Evolutionary conservation across 2,329 filamentous ascomycete species (phyloP), one percentile per base, ranked within the genome.

Genomic region (Thermothelomyces thermophilus): DNA sequence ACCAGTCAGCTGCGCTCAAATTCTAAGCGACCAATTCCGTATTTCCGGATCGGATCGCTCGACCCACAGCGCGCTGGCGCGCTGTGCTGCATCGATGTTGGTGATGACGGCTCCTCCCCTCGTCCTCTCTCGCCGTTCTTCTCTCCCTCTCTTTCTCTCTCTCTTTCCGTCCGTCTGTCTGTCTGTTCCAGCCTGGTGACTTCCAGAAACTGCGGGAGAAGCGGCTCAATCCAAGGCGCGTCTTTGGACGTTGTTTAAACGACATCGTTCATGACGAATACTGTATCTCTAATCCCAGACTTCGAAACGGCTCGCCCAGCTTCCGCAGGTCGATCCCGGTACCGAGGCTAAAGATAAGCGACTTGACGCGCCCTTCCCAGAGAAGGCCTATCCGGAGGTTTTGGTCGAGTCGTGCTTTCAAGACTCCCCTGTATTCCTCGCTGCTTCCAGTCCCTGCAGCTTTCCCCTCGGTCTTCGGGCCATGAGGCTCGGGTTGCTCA

Each of bases 281-380:
- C 64, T 90, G 87, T 39, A 93, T 74, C 68, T 91, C 87, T 49
- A 93, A 67, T 11, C 87, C 87, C 50, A 93, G 73, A 5, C 80
- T 86, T 54, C 85, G 79, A 62, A 93, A 86, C 34, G 88, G 84
- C 62, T 87, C 84, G 64, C 90, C 86, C 56, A 82, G 74, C 61
- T 80, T 82, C 62, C 81, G 82, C 62, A 93, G 75, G 64, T 95
- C 90, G 48, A 98, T 81, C 44, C 83, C 87, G 50, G 89, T 88
- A 9, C 93, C 93, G 36, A 95, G 75, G 60, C 89, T 95, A 65
- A 97, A 94, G 50, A 98, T 76, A 52, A 98, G 72, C 58, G 95
- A 91, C 71, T 97, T 95, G 52, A 94, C 80, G 48, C 90, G 79
- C 2, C 91, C 90, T 66, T 97, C 91, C 91, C 93, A 98, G 19